A percentile compares a stretch with the other conserved stretches of the same genome.
Evolutionary conservation across 306 rosid species (phyloP).

Genomic region (Crataegus laevigata): DNA sequence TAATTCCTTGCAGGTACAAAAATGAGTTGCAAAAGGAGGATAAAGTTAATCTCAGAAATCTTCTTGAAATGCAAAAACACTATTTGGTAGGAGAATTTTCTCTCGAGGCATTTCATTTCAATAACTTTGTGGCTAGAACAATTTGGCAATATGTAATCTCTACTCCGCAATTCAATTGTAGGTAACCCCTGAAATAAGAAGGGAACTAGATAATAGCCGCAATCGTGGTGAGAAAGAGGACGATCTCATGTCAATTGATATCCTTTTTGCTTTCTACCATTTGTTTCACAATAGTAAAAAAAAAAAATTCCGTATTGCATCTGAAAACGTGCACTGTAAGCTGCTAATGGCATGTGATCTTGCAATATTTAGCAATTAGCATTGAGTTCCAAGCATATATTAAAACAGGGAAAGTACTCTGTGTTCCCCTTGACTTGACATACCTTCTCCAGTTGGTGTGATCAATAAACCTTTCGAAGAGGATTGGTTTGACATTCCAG

Average conservation of each 20-base stretch:
- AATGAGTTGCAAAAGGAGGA: slow-evolving; percentile 72
- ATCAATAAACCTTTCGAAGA: slow-evolving; percentile 70
- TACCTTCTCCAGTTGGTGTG: slow-evolving; percentile 47
- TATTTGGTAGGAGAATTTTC: slow-evolving; percentile 48
- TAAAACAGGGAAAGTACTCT: background rate
- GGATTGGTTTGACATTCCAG: slow-evolving; percentile 76
- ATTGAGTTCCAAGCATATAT: background rate
- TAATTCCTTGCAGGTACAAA: slow-evolving; percentile 66
- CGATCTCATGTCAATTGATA: slow-evolving; percentile 54
- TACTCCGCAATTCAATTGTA: slow-evolving; percentile 20
- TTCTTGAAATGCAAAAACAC: slow-evolving; percentile 69
- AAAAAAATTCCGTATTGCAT: background rate
- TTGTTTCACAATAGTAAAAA: background rate
- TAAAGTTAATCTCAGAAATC: slow-evolving; percentile 55
- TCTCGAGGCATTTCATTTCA: background rate
- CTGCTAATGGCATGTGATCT: background rate
- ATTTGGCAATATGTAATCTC: background rate
- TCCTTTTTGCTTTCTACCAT: slow-evolving; percentile 34
- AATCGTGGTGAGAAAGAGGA: slow-evolving; percentile 90
- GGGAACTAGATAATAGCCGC: slow-evolving; percentile 72
- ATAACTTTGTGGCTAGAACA: background rate
- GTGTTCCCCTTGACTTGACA: slow-evolving; percentile 32
- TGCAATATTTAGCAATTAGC: background rate
- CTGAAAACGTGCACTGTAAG: background rate
- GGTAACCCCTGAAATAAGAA: slow-evolving; percentile 86